phyloP scores from a whole-genome alignment of 805 yeast species.

The Lipomyces chichibuensis region DNA sequence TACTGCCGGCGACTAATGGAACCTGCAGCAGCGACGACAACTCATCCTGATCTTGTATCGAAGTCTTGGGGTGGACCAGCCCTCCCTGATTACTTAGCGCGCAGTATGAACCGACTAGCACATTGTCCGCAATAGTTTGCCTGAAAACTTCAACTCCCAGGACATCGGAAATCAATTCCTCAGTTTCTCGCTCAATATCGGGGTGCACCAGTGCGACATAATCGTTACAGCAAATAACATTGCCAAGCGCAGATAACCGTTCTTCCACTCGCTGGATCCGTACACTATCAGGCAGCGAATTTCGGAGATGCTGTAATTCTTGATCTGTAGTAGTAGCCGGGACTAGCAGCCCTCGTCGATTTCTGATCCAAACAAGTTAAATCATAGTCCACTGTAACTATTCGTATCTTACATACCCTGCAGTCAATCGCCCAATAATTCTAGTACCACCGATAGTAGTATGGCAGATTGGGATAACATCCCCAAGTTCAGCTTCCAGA shows the following conservation, averaged over 20 bases:
- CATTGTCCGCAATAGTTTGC: constrained; percentile 98
- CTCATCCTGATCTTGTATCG: constrained; percentile 98
- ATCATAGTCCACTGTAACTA: background rate
- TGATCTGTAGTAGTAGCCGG: constrained; percentile 99
- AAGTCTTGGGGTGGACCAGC: constrained; percentile 95
- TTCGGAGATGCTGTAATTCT: constrained; percentile 95
- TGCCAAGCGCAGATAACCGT: constrained; percentile 94
- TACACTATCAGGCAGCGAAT: constrained; percentile 91
- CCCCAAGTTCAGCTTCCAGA: constrained; percentile 96
- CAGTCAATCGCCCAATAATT: constrained; percentile 97
- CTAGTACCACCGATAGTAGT: constrained; percentile 98
- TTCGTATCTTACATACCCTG: constrained; percentile 44
- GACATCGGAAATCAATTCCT: constrained; percentile 96
- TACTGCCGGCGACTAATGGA: constrained; percentile 98
- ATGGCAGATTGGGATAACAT: constrained; percentile 92
- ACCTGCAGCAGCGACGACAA: constrained; percentile 92
- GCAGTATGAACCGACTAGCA: constrained; percentile 95
- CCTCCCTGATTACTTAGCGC: constrained; percentile 97
- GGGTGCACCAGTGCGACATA: constrained; percentile 99
- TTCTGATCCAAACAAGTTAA: constrained; percentile 52
- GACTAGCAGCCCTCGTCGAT: constrained; percentile 94
- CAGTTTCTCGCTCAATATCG: constrained; percentile 98
- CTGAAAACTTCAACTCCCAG: constrained; percentile 98
- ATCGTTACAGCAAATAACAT: constrained; percentile 97
- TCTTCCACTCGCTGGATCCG: constrained; percentile 98